These are phyloP conservation scores for Penicillium egyptiacum DNA, from an alignment of 495 filamentous ascomycete species.

Conservation along the genomic window DNA sequence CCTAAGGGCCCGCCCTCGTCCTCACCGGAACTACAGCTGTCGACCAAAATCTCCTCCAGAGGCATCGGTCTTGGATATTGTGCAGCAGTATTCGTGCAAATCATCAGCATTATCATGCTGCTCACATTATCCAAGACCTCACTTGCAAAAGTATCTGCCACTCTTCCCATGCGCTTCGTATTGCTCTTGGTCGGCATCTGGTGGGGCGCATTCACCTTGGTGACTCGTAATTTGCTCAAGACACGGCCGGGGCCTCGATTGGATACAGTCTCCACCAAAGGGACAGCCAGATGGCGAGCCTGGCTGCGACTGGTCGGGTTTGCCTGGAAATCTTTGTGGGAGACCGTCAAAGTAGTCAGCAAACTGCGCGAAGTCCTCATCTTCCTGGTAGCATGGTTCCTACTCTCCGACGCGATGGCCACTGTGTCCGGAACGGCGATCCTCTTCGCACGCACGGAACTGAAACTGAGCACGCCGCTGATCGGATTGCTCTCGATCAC, in stretches of 20 bases:
- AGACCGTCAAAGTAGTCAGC: slow-evolving; percentile 71
- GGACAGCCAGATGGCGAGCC: slow-evolving; percentile 29
- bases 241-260: slow-evolving; percentile 81
- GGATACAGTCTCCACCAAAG: slow-evolving; percentile 20
- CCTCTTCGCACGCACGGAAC: slow-evolving; percentile 83
- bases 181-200: slow-evolving; percentile 80
- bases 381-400: slow-evolving; percentile 86
- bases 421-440: slow-evolving; percentile 91
- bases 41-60: slow-evolving; percentile 75
- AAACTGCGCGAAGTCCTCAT: slow-evolving; percentile 74
- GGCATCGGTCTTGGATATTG: slow-evolving; percentile 80
- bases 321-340: slow-evolving; percentile 77
- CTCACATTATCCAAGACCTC: slow-evolving; percentile 65
- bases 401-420: slow-evolving; percentile 83
- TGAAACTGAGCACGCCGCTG: slow-evolving; percentile 73
- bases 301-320: slow-evolving; percentile 61
- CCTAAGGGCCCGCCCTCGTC: slow-evolving; percentile 25
- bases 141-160: slow-evolving; percentile 33
- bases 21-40: slow-evolving; percentile 68
- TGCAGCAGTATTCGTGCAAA: slow-evolving; percentile 73
- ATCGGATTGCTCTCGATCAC: slow-evolving; percentile 83
- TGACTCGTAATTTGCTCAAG: slow-evolving; percentile 77
- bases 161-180: slow-evolving; percentile 65
- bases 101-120: slow-evolving; percentile 68
- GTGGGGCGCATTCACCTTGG: slow-evolving; percentile 84